These are phyloP conservation scores for Fusarium brevicatenulatum DNA, from an alignment of 2,329 filamentous ascomycete species.

Conservation along the genomic window DNA sequence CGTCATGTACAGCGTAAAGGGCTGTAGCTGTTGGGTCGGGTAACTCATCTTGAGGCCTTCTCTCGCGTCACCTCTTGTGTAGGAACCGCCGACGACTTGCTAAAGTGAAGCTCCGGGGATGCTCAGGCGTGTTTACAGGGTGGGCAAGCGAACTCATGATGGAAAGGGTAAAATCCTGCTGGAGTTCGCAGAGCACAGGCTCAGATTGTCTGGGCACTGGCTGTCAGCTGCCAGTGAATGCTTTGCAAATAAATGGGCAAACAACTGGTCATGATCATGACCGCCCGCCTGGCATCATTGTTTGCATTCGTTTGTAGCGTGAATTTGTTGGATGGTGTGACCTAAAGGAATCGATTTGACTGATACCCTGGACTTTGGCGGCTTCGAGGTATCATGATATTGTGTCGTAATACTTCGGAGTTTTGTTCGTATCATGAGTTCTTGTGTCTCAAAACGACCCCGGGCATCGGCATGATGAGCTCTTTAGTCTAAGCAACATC, in stretches of 20 bases:
- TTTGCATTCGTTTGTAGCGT: not conserved
- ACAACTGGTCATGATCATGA: not conserved
- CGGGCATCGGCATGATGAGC: not conserved
- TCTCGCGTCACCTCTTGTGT: not conserved
- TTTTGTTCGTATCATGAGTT: conserved; percentile 12
- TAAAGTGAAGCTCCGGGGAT: not conserved
- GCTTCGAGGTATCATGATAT: not conserved
- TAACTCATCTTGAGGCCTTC: conserved; percentile 26
- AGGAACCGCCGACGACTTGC: not conserved
- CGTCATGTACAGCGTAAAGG: conserved; percentile 42
- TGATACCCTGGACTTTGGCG: not conserved
- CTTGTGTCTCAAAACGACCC: not conserved
- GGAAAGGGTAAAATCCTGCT: not conserved
- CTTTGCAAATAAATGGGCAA: not conserved
- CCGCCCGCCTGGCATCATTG: not conserved
- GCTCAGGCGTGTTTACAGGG: not conserved
- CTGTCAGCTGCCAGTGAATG: not conserved
- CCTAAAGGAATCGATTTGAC: not conserved
- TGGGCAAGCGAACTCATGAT: not conserved
- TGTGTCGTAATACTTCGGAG: not conserved
- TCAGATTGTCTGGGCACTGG: not conserved
- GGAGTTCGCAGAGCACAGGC: not conserved
- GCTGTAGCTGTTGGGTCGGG: conserved; percentile 31
- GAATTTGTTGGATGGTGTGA: not conserved
- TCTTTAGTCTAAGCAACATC: not conserved